Evolutionary conservation across 2,329 filamentous ascomycete species (phyloP), one percentile per base, ranked within the genome.

Genomic region (Alternaria dauci): DNA sequence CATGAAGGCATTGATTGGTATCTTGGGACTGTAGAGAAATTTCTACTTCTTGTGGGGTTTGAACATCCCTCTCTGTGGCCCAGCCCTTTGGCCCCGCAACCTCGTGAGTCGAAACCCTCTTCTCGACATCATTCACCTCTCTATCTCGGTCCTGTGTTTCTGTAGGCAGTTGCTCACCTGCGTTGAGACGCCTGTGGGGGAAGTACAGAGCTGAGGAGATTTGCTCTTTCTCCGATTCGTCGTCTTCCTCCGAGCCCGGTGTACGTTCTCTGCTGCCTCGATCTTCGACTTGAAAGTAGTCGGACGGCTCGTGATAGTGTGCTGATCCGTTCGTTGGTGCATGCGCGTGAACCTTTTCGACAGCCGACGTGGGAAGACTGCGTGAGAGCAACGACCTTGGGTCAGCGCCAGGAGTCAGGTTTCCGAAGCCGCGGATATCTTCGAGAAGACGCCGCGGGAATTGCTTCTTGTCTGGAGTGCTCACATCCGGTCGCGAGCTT

Each of bases 141-240:
- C 64, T 61, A 52, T 70, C 71, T 56, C 67, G 68, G 50, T 59
- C 52, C n/a, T 70, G 61, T 53, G 71, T 56, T 63, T 71, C 68
- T 47, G 62, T 50, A 38, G 68, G 58, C 41, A 61, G 61, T 50
- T 79, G 78, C 43, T 83, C 80, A 9, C 80, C 72, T 28, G 78
- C 66, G 55, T 75, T 78, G 46, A 84, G 74, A 61, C 85, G 83
- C 70, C 92, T 88, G 80, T 94, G 92, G 42, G 92, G 92, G 48
- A 93, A 84, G 75, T 95, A 95, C 41, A 93, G 84, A 25, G 92
- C 92, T 32, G 91, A 94, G n/a, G 91, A 93, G 63, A 95, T 93
- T 77, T 94, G 92, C 76, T 95, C 92, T 75, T 91, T 89, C 59
- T 91, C 90, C 14, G 91, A 93, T 34, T 87, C 85, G n/a, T 72